Evolutionary conservation across 2,329 filamentous ascomycete genomes (phyloP).

Genomic region (Fusarium phyllophilum): DNA sequence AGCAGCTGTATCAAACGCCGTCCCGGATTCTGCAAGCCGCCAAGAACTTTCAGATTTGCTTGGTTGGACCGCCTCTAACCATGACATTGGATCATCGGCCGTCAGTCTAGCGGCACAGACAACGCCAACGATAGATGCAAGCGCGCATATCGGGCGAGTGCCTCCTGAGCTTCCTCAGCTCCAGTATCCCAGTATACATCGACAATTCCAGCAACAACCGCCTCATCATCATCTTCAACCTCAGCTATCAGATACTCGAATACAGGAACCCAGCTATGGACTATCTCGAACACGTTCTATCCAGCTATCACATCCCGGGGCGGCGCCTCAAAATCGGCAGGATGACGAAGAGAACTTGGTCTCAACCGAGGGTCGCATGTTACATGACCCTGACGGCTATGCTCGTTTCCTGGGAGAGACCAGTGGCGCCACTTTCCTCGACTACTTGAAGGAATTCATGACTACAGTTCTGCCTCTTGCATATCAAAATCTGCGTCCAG

Average conservation of each 20-base stretch:
- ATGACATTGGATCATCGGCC: slow-evolving; percentile 1
- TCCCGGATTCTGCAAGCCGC: slow-evolving; percentile 47
- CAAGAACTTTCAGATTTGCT: slow-evolving; percentile 47
- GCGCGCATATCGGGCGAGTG: background rate
- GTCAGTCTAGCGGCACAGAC: slow-evolving; percentile 12
- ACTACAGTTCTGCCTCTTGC: slow-evolving; percentile 51
- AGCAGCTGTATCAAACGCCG: slow-evolving; percentile 25
- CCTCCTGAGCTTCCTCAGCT: slow-evolving; percentile 19
- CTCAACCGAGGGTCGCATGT: slow-evolving; percentile 52
- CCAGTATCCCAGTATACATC: slow-evolving; percentile 30
- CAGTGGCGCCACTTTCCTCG: slow-evolving; percentile 61
- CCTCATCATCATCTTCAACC: slow-evolving; percentile 7
- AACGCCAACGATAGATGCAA: slow-evolving; percentile 13
- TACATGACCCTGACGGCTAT: slow-evolving; percentile 57
- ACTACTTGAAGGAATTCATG: slow-evolving; percentile 61
- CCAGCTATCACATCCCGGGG: background rate
- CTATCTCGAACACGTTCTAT: slow-evolving; percentile 14
- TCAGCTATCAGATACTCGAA: slow-evolving; percentile 25
- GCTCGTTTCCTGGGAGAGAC: slow-evolving; percentile 60
- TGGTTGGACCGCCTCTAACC: slow-evolving; percentile 36
- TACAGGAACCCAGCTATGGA: background rate
- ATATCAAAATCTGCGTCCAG: slow-evolving; percentile 37
- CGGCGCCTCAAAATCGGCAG: slow-evolving; percentile 18
- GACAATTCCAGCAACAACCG: slow-evolving; percentile 18
- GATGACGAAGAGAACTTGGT: slow-evolving; percentile 41